Base-by-base conservation (phyloP, 352 stramenopile species). In the Phytopythium ostracodes region DNA sequence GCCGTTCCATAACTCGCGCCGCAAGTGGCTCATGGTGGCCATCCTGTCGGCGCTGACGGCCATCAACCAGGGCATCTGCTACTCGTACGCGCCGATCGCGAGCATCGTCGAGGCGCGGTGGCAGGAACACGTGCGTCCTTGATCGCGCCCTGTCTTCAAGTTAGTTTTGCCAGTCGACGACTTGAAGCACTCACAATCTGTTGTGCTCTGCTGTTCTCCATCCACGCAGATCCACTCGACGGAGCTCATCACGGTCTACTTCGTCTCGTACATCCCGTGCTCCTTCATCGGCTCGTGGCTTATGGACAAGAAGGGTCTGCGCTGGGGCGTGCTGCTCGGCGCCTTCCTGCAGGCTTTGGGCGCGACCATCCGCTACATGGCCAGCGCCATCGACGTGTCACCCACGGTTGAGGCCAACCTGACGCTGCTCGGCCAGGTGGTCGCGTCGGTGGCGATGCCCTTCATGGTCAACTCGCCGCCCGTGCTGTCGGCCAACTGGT, bases 381-480 rank as follows among this genome's bases (percentile, higher is more conserved):
- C 72, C 8, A 77, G 72, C 27, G 72, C 66, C 15, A 71, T 70
- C 11, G 31, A 38, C 1, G 55, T 61, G 7, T 58, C 54, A 14
- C 61, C 65, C 2, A 49, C 24, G 3, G 62, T 60, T 17, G 78
- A 88, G 50, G 69, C 63, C 27, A 66, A 75, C 25, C 42, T 82
- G 40, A 87, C 81, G 3, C 35, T 90, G n/a, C 2, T 82, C 0
- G 83, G 83, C 15, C 83, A 92, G 46, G 72, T 84, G 50, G 25
- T 92, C 31, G 80, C 83, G 42, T 87, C 83, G 0, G 60, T 86
- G 12, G 83, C 83, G 0, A 90, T 90, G 81, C 83, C 83, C n/a
- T 92, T 92, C 65, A 92, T 92, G 83, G 80, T 92, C n/a, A 92
- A 92, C 56, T 92, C 83, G 11, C 81, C 83, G 4, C 77, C 83